A percentile compares a stretch with the other conserved stretches of the same genome.
phyloP scores from a whole-genome alignment of 2,329 filamentous ascomycete genomes.

The Aspergillus aculeatinus region DNA sequence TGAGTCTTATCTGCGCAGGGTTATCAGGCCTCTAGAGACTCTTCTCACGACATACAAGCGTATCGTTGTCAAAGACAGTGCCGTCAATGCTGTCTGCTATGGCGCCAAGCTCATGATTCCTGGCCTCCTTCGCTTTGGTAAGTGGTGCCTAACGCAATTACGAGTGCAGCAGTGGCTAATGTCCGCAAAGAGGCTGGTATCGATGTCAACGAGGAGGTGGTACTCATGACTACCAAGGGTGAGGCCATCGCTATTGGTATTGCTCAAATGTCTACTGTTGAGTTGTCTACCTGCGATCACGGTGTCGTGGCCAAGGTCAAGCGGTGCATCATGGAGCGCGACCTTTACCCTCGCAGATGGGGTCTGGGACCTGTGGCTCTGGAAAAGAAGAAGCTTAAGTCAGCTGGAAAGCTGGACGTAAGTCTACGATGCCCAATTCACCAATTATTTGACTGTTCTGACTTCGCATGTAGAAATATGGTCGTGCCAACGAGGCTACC shows the following conservation, averaged over 20 bases:
- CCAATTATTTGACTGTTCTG: conserved; percentile 27
- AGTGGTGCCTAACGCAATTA: conserved; percentile 30
- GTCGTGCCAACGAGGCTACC: conserved; percentile 86
- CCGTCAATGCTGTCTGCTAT: conserved; percentile 96
- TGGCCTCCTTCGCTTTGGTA: conserved; percentile 86
- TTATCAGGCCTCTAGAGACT: conserved; percentile 90
- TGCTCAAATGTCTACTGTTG: conserved; percentile 96
- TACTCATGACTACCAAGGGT: conserved; percentile 98
- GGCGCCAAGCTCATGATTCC: conserved; percentile 99
- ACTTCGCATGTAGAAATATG: conserved; percentile 66
- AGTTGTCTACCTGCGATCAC: conserved; percentile 95
- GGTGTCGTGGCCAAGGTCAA: conserved; percentile 98
- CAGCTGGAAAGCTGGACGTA: conserved; percentile 89
- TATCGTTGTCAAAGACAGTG: conserved; percentile 94
- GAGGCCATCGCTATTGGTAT: conserved; percentile 96
- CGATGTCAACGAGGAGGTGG: conserved; percentile 92
- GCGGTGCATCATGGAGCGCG: conserved; percentile 99
- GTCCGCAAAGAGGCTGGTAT: conserved; percentile 70
- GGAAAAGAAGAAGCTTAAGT: conserved; percentile 99
- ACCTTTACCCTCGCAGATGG: conserved; percentile 95
- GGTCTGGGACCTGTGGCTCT: conserved; percentile 87
- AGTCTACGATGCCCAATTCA: conserved; percentile 26
- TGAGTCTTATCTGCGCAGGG: conserved; percentile 84
- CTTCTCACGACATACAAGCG: conserved; percentile 92
- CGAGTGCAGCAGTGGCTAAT: conserved; percentile 12